phyloP scores from a whole-genome alignment of 345 rosid genomes.

The Salix caprea region DNA sequence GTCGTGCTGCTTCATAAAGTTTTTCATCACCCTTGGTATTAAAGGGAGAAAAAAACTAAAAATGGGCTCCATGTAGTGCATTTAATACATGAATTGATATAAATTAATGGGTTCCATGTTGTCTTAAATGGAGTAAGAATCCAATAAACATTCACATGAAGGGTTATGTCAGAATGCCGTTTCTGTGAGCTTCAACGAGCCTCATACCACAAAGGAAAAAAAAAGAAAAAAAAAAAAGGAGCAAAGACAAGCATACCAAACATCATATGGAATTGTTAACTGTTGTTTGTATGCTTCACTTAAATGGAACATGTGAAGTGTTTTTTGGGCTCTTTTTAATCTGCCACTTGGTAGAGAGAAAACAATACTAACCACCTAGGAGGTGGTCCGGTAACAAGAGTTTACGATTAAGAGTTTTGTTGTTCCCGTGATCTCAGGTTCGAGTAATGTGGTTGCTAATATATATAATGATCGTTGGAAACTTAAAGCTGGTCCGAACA shows the following conservation, averaged over 20 bases:
- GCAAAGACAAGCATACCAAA: background rate
- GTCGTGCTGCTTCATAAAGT: too few species aligned
- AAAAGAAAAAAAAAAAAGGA: too few species aligned
- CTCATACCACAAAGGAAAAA: background rate
- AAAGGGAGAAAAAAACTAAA: background rate
- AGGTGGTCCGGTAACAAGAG: too few species aligned
- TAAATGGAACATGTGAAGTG: conserved; percentile 6
- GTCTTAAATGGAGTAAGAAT: background rate
- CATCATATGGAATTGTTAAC: background rate
- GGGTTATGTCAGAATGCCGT: background rate
- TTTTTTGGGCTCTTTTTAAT: background rate
- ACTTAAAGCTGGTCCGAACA: too few species aligned
- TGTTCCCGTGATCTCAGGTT: too few species aligned
- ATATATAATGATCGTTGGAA: too few species aligned
- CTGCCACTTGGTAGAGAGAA: background rate
- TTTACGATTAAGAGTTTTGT: too few species aligned
- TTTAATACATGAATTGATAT: background rate
- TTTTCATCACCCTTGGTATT: too few species aligned
- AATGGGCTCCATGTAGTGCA: background rate
- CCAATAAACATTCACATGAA: background rate
- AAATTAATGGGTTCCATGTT: background rate
- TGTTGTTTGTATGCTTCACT: conserved; percentile 5
- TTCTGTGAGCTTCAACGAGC: background rate
- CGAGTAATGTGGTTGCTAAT: too few species aligned
- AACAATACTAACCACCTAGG: too few species aligned